A percentile compares a stretch with the other conserved stretches of the same genome.
Evolutionary conservation across 2,329 filamentous ascomycete genomes (phyloP).

Genomic region (Metarhizium sp.): DNA sequence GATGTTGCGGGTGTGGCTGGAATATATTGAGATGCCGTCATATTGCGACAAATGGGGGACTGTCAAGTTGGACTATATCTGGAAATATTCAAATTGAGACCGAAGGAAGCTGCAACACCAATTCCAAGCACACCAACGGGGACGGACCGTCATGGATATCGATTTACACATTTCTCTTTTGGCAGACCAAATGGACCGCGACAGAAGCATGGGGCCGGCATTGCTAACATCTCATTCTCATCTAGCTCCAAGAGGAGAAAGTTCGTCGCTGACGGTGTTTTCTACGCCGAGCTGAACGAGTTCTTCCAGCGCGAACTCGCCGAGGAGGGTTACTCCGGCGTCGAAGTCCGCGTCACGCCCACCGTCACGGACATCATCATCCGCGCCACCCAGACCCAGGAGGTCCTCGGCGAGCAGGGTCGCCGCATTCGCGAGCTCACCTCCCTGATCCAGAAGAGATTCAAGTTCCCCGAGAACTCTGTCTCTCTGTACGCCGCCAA

Average conservation of each 20-base stretch:
- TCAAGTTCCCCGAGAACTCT: constrained; percentile 99
- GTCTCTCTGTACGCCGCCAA: constrained; percentile 99
- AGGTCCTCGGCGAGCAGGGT: constrained; percentile 99
- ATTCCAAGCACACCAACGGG: too few relatives aligned
- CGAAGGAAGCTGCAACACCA: too few relatives aligned
- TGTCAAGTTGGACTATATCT: too few relatives aligned
- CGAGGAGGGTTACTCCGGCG: constrained; percentile 99
- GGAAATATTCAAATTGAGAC: too few relatives aligned
- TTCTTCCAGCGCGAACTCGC: constrained; percentile 99
- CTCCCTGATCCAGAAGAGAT: constrained; percentile 99
- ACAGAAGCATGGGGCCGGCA: not conserved
- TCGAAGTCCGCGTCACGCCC: constrained; percentile 98
- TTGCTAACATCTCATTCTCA: constrained; percentile 1
- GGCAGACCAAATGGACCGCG: too few relatives aligned
- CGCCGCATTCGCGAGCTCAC: constrained; percentile 99
- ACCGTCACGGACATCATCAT: constrained; percentile 99
- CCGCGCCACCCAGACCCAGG: constrained; percentile 99
- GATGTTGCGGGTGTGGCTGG: not conserved
- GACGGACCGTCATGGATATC: too few relatives aligned
- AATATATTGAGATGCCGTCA: not conserved
- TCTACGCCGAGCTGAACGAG: constrained; percentile 99
- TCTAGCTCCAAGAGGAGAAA: constrained; percentile 81
- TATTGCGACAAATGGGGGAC: not conserved
- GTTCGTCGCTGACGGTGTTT: constrained; percentile 97
- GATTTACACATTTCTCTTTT: too few relatives aligned